phyloP scores from a whole-genome alignment of 73 alveolate genomes.

The Breviolum minutum region DNA sequence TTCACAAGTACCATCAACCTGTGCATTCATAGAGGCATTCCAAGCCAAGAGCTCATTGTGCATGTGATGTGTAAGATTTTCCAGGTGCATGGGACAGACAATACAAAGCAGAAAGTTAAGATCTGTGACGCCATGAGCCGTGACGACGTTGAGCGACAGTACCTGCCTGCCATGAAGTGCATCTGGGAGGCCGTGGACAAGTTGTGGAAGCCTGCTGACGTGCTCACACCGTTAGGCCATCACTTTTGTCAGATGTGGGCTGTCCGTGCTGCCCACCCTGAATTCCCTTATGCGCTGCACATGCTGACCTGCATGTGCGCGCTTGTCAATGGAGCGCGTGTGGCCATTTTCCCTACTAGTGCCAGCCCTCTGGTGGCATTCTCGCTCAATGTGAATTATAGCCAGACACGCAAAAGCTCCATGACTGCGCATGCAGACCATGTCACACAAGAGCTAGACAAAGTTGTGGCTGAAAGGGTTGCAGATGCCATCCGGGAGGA shows the following conservation, averaged over 20 bases:
- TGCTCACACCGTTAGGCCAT: neutral
- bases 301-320: neutral
- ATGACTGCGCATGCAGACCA: neutral
- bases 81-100: too few relatives aligned
- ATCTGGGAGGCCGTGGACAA: slow-evolving; percentile 4
- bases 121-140: neutral
- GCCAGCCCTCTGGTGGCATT: slow-evolving; percentile 9
- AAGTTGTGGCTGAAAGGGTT: neutral
- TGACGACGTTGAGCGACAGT: slow-evolving; percentile 16
- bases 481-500: neutral
- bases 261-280: slow-evolving; percentile 31
- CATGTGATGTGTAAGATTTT: too few relatives aligned
- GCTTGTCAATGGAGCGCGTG: slow-evolving; percentile 11
- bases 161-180: slow-evolving; percentile 28
- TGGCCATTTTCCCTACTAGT: neutral
- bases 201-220: neutral
- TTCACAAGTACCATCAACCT: too few relatives aligned
- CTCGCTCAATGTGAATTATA: neutral
- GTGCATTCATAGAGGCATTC: too few relatives aligned
- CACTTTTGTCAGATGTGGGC: neutral
- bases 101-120: neutral
- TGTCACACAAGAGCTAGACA: neutral
- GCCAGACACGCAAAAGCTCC: neutral
- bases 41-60: too few relatives aligned
- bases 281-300: slow-evolving; percentile 33